Percentiles rank a stretch among this genome's conserved stretches.
These are phyloP conservation scores for Dioszegia aurantiaca DNA, from an alignment of 768 basidiomycete species.

Conservation along the genomic window DNA sequence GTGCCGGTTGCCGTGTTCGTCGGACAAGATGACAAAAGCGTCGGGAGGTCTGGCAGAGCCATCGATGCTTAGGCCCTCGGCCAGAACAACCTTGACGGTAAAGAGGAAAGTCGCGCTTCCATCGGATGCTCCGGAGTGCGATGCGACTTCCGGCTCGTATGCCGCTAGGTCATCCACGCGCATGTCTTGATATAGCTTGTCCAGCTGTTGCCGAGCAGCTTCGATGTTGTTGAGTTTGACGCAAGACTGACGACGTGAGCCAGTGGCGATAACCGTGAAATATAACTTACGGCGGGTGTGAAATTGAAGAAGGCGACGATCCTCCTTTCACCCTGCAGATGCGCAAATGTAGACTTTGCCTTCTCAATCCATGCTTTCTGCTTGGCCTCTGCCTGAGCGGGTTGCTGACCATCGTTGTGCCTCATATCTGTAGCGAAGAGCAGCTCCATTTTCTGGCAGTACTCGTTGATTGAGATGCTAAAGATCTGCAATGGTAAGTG, in stretches of 20 bases:
- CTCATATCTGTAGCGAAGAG: constrained; percentile 96
- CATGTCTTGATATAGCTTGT: constrained; percentile 90
- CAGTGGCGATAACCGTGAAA: not conserved
- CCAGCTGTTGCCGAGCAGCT: constrained; percentile 80
- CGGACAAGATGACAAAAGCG: constrained; percentile 90
- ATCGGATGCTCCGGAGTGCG: not conserved
- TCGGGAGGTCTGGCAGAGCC: constrained; percentile 76
- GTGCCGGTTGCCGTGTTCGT: constrained; percentile 80
- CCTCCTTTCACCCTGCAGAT: constrained; percentile 73
- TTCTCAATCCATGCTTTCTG: constrained; percentile 59
- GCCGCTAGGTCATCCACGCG: constrained; percentile 74
- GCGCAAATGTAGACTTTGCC: constrained; percentile 57
- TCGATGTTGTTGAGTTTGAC: constrained; percentile 98
- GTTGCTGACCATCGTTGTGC: constrained; percentile 61
- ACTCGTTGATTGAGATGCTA: constrained; percentile 86
- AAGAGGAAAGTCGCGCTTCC: constrained; percentile 64
- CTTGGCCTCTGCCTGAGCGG: constrained; percentile 67
- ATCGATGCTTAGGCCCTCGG: constrained; percentile 81
- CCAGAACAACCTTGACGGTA: constrained; percentile 87
- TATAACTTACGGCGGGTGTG: constrained; percentile 59
- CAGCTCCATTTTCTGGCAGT: constrained; percentile 79
- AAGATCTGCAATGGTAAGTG: constrained; percentile 62
- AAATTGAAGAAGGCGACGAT: constrained; percentile 88
- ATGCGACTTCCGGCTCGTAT: constrained; percentile 20
- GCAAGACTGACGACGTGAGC: constrained; percentile 63